phyloP scores from a whole-genome alignment of 352 stramenopile genomes.

The Pythium rishiriense region DNA sequence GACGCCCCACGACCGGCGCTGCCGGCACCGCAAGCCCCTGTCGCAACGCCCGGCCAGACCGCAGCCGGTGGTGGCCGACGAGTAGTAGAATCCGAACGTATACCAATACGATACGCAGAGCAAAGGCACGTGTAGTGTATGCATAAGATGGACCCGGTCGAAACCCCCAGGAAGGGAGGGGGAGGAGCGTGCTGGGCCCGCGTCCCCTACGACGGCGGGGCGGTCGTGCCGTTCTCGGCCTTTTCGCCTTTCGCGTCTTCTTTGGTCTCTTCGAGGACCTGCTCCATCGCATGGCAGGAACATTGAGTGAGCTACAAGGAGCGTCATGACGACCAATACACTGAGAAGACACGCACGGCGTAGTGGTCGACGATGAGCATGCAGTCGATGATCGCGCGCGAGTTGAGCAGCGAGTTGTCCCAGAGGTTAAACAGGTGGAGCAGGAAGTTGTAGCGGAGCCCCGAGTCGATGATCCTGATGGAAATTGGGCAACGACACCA shows the following conservation, averaged over 20 bases:
- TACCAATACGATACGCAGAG: too few relatives aligned
- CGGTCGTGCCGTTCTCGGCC: not conserved
- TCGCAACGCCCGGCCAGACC: conserved; percentile 29
- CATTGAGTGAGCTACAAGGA: not conserved
- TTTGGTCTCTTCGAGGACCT: conserved; percentile 43
- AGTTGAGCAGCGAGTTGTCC: conserved; percentile 88
- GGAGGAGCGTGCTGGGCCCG: too few relatives aligned
- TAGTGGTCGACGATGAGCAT: conserved; percentile 84
- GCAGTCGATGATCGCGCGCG: conserved; percentile 84
- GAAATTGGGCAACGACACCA: too few relatives aligned
- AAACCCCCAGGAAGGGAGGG: too few relatives aligned
- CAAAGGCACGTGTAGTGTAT: too few relatives aligned
- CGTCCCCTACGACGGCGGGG: not conserved
- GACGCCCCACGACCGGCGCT: conserved; percentile 18
- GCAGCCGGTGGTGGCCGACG: conserved; percentile 19
- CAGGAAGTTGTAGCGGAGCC: conserved; percentile 85
- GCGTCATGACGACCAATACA: not conserved
- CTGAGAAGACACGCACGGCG: conserved; percentile 18
- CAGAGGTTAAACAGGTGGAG: conserved; percentile 90
- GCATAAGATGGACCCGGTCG: too few relatives aligned
- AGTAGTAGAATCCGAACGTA: not conserved
- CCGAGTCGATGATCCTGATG: conserved; percentile 64
- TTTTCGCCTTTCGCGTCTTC: conserved; percentile 15
- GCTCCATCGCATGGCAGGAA: not conserved
- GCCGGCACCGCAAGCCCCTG: conserved; percentile 28